Conservation (phyloP, 2,329 filamentous ascomycete species). For the Colletotrichum lindemuthianum region DNA sequence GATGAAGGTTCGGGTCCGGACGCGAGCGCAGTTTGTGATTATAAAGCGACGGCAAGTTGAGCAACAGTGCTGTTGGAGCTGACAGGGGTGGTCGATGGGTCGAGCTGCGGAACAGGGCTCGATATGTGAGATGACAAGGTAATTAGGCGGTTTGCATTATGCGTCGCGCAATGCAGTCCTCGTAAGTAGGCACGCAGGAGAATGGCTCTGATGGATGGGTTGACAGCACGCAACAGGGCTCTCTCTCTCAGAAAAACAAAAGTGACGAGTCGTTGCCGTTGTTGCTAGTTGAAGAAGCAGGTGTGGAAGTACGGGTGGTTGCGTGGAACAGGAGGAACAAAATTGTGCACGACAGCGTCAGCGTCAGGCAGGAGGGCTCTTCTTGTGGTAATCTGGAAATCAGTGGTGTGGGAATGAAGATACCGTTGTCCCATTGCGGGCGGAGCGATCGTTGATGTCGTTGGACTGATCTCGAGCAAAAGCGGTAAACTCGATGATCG, state of each 20-base stretch:
- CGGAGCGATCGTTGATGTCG: conserved; percentile 28
- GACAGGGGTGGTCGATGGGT: conserved; percentile 7
- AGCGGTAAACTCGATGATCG: conserved; percentile 33
- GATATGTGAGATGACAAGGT: conserved; percentile 1
- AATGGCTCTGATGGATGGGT: not conserved
- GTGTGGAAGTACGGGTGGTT: not conserved
- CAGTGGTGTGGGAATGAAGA: conserved; percentile 18
- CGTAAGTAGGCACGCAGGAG: conserved; percentile 6
- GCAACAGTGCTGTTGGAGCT: not conserved
- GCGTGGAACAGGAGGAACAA: not conserved
- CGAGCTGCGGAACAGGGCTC: not conserved
- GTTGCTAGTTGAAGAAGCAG: conserved; percentile 2
- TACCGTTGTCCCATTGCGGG: conserved; percentile 15
- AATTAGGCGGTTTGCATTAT: conserved; percentile 30
- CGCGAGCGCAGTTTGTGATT: conserved; percentile 11
- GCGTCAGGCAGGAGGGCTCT: conserved; percentile 7
- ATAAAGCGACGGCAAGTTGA: conserved; percentile 11
- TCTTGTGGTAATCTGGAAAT: conserved; percentile 15
- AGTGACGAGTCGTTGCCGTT: conserved; percentile 18
- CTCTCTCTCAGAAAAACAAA: no score
- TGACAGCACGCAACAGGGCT: not conserved
- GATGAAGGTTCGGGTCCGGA: conserved; percentile 1
- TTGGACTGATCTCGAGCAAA: conserved; percentile 33
- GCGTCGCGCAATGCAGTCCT: conserved; percentile 10
- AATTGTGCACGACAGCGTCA: accelerated